A percentile compares a stretch with the other conserved stretches of the same genome.
Evolutionary conservation across 148 eudicot genomes (phyloP).

Genomic region (Heliamphora exappendiculata): DNA sequence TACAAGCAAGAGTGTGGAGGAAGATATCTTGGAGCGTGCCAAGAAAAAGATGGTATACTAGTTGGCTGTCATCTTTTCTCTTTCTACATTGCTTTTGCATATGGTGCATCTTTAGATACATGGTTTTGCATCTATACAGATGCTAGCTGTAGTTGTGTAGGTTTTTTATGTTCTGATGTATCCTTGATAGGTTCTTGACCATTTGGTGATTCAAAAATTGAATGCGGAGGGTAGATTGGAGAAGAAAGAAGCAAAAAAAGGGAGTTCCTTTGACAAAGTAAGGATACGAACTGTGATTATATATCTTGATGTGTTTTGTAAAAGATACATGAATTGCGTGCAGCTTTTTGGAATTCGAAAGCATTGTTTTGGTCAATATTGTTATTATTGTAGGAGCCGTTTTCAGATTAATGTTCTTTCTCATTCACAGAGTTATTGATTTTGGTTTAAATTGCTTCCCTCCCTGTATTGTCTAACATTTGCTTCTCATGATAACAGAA

Average conservation of each 20-base stretch:
- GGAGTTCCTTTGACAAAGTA: constrained; percentile 82
- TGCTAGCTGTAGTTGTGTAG: neutral
- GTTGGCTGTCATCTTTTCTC: neutral
- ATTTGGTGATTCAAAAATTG: constrained; percentile 93
- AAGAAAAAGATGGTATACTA: constrained; percentile 90
- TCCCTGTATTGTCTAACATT: neutral
- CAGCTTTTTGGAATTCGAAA: neutral
- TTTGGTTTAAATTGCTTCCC: neutral
- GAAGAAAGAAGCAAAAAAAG: constrained; percentile 93
- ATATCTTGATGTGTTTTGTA: neutral
- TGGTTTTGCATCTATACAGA: neutral
- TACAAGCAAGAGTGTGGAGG: constrained; percentile 98
- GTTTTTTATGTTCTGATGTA: neutral
- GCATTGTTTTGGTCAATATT: neutral
- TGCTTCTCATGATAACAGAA: constrained; percentile 41
- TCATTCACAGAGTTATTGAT: neutral
- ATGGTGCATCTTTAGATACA: neutral
- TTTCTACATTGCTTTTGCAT: neutral
- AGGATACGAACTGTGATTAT: constrained; percentile 11
- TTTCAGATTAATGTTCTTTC: neutral
- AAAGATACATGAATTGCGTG: neutral
- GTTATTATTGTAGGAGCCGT: neutral
- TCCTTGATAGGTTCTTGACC: constrained; percentile 79
- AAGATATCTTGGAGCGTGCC: constrained; percentile 96
- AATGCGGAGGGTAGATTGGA: constrained; percentile 98